phyloP scores from a whole-genome alignment of 805 yeast species.

The Cyberlindnera suaveolens region DNA sequence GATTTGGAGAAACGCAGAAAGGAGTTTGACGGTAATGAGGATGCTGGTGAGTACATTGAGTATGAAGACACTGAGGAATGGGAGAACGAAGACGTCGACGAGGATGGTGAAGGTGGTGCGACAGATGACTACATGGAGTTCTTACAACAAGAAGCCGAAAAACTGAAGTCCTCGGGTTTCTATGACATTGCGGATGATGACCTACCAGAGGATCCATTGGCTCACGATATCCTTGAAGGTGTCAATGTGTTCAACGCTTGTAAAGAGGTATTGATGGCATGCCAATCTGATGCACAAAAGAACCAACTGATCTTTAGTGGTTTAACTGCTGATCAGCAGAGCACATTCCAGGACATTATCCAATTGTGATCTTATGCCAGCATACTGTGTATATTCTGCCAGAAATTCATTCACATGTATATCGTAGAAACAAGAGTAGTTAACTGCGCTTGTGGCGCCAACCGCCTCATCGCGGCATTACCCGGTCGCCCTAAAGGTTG shows the following conservation, averaged over 20 bases:
- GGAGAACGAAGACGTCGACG: conserved; percentile 24
- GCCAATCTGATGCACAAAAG: conserved; percentile 43
- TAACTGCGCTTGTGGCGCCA: too few species aligned
- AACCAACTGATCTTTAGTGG: conserved; percentile 44
- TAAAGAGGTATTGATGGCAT: conserved; percentile 42
- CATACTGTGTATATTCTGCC: too few species aligned
- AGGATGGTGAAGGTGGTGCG: conserved; percentile 23
- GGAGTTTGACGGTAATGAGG: conserved; percentile 27
- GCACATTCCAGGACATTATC: conserved; percentile 26
- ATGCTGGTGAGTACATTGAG: conserved; percentile 15
- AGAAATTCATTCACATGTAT: too few species aligned
- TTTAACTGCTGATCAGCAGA: conserved; percentile 31
- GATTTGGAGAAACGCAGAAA: conserved; percentile 57
- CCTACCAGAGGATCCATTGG: conserved; percentile 73
- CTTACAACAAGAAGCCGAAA: conserved; percentile 38
- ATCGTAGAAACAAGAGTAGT: too few species aligned
- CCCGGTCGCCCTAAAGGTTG: conserved; percentile 4
- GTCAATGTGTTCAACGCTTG: conserved; percentile 67
- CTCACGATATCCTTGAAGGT: conserved; percentile 72
- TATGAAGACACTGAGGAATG: conserved; percentile 30
- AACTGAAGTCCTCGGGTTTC: conserved; percentile 29
- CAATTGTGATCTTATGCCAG: conserved; percentile 10
- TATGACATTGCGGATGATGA: conserved; percentile 54
- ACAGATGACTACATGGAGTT: conserved; percentile 44
- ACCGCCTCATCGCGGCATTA: conserved; percentile 10